A percentile compares a stretch with the other conserved stretches of the same genome.
These are phyloP conservation scores for Selenicereus undatus DNA, from an alignment of 148 eudicot species.

Conservation along the genomic window DNA sequence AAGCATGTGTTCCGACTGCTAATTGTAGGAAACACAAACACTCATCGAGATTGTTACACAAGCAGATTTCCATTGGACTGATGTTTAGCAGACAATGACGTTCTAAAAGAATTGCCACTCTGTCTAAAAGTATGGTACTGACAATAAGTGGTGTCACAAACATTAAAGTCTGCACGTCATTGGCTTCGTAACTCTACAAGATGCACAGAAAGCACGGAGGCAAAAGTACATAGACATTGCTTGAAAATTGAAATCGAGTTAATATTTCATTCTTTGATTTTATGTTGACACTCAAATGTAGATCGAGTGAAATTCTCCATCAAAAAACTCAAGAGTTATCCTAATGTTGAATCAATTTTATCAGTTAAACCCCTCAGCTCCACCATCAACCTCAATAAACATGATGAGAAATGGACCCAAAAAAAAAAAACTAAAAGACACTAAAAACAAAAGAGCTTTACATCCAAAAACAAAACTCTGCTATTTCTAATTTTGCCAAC, in stretches of 20 bases:
- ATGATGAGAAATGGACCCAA: not conserved
- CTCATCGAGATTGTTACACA: no score
- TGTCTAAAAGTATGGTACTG: no score
- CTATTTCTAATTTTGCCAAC: conserved; percentile 1
- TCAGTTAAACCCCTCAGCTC: not conserved
- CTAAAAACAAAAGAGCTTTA: conserved; percentile 24
- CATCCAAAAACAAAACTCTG: conserved; percentile 21
- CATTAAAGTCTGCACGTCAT: not conserved
- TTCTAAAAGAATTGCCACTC: no score
- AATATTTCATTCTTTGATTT: not conserved
- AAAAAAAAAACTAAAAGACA: conserved; percentile 2
- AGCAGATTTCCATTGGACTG: no score
- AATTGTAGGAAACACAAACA: no score
- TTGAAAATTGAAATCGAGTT: not conserved
- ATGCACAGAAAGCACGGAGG: not conserved
- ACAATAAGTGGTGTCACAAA: not conserved
- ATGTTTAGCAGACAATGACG: no score
- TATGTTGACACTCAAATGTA: not conserved
- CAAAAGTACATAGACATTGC: not conserved
- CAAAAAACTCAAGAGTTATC: conserved; percentile 5
- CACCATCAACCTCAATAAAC: not conserved
- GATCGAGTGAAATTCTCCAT: not conserved
- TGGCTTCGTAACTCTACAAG: not conserved
- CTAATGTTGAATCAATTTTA: conserved; percentile 1
- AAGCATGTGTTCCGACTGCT: no score